phyloP scores from a whole-genome alignment of 2,329 filamentous ascomycete species.

The Stagonosporopsis vannaccii region DNA sequence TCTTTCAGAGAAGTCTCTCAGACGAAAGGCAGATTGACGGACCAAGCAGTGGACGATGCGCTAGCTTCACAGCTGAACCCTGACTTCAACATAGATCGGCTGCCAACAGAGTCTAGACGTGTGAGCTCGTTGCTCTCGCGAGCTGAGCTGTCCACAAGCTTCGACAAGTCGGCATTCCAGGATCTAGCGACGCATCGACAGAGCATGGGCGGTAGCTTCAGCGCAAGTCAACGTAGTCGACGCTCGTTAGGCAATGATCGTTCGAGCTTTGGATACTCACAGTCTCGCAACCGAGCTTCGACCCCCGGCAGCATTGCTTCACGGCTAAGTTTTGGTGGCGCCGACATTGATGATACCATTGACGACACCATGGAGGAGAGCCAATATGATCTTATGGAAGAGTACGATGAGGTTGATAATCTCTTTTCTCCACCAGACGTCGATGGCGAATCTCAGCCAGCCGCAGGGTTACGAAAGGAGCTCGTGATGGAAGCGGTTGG shows the following conservation, averaged over 20 bases:
- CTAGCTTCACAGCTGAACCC: slow-evolving; percentile 60
- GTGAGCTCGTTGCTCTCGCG: slow-evolving; percentile 91
- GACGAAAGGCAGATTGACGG: slow-evolving; percentile 42
- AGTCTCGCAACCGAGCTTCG: slow-evolving; percentile 61
- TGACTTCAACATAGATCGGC: slow-evolving; percentile 57
- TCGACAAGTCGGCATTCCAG: slow-evolving; percentile 80
- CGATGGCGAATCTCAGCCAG: slow-evolving; percentile 39
- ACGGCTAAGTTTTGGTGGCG: slow-evolving; percentile 47
- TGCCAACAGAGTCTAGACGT: slow-evolving; percentile 71
- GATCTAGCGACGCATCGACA: slow-evolving; percentile 66
- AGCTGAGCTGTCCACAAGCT: slow-evolving; percentile 83
- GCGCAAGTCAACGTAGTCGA: slow-evolving; percentile 65
- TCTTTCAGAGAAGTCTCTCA: slow-evolving; percentile 49
- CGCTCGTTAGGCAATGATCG: slow-evolving; percentile 78
- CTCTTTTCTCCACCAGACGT: slow-evolving; percentile 44
- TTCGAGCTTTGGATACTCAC: slow-evolving; percentile 61
- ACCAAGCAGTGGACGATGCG: slow-evolving; percentile 54
- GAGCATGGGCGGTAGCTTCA: slow-evolving; percentile 53
- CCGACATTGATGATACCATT: slow-evolving; percentile 48
- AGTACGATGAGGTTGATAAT: slow-evolving; percentile 50
- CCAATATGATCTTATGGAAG: slow-evolving; percentile 48
- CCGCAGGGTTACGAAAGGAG: slow-evolving; percentile 50
- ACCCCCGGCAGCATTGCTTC: slow-evolving; percentile 58
- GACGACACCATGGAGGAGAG: slow-evolving; percentile 50
- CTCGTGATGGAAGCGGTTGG: slow-evolving; percentile 47